Base-by-base conservation (phyloP, 306 rosid species). In the Fragaria ananassa region DNA sequence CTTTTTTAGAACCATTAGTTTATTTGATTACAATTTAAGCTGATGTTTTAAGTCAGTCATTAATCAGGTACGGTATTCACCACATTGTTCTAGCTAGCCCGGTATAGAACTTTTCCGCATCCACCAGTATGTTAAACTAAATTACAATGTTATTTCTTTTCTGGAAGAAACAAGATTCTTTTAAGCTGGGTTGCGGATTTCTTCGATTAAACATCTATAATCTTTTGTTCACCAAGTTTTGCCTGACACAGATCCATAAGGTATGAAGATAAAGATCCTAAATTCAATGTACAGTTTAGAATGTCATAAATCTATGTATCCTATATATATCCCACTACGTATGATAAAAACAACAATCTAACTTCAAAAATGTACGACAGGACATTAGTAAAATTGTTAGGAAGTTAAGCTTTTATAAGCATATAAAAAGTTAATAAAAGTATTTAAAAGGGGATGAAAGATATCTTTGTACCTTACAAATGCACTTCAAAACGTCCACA, bases 401-500 rank as follows among this genome's bases (percentile, higher is more conserved):
- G 15, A 10, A 10, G 4, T 23, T 21, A 44, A 13, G 6, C 13
- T n/a, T 10, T 4, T 11, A 44, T 27, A 45, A 4, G 4, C 17
- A 47, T 10, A n/a, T 4, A 35, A 35, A 35, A 27, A 70, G 25
- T 54, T 35, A 13, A 4, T 37, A 37, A 37, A 72, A 54, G 15
- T 8, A 54, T n/a, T 13, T 21, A 39, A 72, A 12, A 56, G 15
- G 68, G 54, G 41, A 23, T n/a, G n/a, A 15, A 66, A 27, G 15
- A 50, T 62, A 11, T 76, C 42, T 68, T 47, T 8, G 47, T 85
- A 95, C 98, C 98, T 95, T 92, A 75, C 98, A 95, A 74, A 92
- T 89, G 85, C 96, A 95, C 91, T 95, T 95, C 71, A 95, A 82
- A 79, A 86, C 83, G 74, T 89, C 91, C 74, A 92, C 74, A 56